A percentile compares a stretch with the other conserved stretches of the same genome.
Evolutionary conservation across 1,284 basidiomycete genomes (phyloP).

Genomic region (Microbotryomycetes sp.): DNA sequence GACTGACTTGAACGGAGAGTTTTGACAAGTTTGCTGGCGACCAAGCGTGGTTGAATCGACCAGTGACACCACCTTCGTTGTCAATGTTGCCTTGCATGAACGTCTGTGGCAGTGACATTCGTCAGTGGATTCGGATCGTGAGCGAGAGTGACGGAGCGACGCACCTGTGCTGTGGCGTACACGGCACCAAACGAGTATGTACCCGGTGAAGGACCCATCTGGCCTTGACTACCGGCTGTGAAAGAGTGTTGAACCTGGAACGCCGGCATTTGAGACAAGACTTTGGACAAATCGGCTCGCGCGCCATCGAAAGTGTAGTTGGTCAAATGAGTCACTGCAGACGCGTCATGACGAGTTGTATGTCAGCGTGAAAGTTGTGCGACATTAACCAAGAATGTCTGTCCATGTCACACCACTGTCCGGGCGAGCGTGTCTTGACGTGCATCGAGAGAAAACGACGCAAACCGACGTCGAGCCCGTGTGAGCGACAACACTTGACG

Average conservation of each 20-base stretch:
- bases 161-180: constrained; percentile 76
- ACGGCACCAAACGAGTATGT: constrained; percentile 94
- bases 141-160: constrained; percentile 28
- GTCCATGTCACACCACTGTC: background rate
- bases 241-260: constrained; percentile 99
- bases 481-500: background rate
- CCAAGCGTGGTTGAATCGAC: constrained; percentile 87
- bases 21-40: constrained; percentile 72
- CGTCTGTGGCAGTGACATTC: constrained; percentile 49
- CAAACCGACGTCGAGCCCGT: background rate
- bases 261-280: constrained; percentile 82
- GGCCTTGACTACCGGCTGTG: constrained; percentile 59
- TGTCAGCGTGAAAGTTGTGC: constrained; percentile 15
- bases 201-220: constrained; percentile 46
- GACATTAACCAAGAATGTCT: no score
- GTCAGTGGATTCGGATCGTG: constrained; percentile 11
- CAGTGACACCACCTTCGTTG: constrained; percentile 83
- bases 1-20: constrained; percentile 74
- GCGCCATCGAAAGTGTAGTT: constrained; percentile 97
- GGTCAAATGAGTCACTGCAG: constrained; percentile 73
- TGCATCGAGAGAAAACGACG: constrained; percentile 3
- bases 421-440: constrained; percentile 8
- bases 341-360: constrained; percentile 14
- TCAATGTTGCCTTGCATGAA: constrained; percentile 93
- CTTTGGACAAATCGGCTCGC: constrained; percentile 92